phyloP scores from a whole-genome alignment of 2,329 filamentous ascomycete species.

The Rutstroemia sp. region DNA sequence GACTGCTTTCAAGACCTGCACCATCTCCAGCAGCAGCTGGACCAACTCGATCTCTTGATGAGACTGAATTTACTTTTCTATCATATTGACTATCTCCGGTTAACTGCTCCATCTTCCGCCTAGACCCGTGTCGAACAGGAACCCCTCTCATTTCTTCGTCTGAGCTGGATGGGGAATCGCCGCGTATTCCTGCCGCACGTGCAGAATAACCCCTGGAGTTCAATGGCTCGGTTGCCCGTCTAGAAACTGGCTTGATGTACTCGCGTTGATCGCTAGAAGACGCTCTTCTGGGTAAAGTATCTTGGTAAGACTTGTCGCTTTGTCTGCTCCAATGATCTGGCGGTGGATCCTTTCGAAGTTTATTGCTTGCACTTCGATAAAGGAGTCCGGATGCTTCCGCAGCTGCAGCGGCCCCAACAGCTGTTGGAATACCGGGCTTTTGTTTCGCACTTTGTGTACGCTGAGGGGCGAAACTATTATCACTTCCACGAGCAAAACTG shows the following conservation, averaged over 20 bases:
- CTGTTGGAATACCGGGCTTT: conserved; percentile 37
- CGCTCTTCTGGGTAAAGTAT: conserved; percentile 19
- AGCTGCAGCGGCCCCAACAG: conserved; percentile 11
- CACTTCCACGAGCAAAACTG: not conserved
- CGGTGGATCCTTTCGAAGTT: conserved; percentile 50
- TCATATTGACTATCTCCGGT: conserved; percentile 19
- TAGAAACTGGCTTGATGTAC: not conserved
- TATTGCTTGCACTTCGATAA: conserved; percentile 47
- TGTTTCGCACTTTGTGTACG: conserved; percentile 56
- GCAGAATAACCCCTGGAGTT: not conserved
- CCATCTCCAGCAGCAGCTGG: conserved; percentile 11
- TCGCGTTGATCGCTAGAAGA: not conserved
- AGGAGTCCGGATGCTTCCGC: conserved; percentile 29
- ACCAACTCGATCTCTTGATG: conserved; percentile 20
- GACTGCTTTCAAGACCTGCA: not conserved
- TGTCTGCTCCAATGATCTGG: conserved; percentile 40
- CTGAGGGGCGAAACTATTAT: conserved; percentile 27
- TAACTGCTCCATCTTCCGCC: conserved; percentile 26
- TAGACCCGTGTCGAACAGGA: conserved; percentile 22
- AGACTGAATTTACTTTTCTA: conserved; percentile 15
- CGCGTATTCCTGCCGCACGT: not conserved
- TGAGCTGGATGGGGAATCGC: not conserved
- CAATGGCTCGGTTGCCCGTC: not conserved
- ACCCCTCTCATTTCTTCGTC: conserved; percentile 5
- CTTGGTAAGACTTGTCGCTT: conserved; percentile 32